Evolutionary conservation across 164 flowering plant species (phyloP), one percentile per base, ranked within the genome.

Genomic region (Aristolochia fimbriata): DNA sequence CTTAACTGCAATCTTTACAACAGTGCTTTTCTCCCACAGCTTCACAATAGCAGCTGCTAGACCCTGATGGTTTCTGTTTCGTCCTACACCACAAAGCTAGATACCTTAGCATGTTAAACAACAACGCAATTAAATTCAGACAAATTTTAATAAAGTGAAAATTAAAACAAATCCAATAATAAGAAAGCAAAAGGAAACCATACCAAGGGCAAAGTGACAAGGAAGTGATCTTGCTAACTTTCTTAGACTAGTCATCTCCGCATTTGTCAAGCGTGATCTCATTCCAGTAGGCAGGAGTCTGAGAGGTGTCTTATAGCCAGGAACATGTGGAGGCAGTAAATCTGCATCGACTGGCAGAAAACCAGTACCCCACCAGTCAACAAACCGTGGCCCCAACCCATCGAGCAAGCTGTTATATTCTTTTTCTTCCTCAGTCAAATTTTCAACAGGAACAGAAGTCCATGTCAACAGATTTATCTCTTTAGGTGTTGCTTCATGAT

Each of bases 301-400:
- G 61, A 85, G 82, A 56, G 99, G 99, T 45, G 99, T 79, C 71
- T 83, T 91, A 61, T 85, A 94, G 49, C 88, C 96, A 56, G 96
- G 91, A 76, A 94, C 61, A 22, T 72, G 77, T 69, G 71, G 78
- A 64, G 96, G 95, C 74, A 94, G 96, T 70, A 85, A 74, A 73
- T 94, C 99, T 53, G 89, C 99, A 84, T 94, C 95, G 19, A 94
- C 87, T 17, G 99, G 97, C 71, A 91, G 84, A 37, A 88, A 54
- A 53, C 97, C 99, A 33, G 90, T 91, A 45, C 97, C 97, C 99
- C 99, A 94, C 97, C 97, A 94, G 61, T 94, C 97, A 56, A 75
- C 77, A 79, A 88, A 94, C 24, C 99, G 93, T 68, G 99, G 96
- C 65, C 99, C 99, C 66, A 91, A 72, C 47, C 81, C 91, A 77